Conservation (phyloP, 345 rosid species). For the Ceriops zippeliana region DNA sequence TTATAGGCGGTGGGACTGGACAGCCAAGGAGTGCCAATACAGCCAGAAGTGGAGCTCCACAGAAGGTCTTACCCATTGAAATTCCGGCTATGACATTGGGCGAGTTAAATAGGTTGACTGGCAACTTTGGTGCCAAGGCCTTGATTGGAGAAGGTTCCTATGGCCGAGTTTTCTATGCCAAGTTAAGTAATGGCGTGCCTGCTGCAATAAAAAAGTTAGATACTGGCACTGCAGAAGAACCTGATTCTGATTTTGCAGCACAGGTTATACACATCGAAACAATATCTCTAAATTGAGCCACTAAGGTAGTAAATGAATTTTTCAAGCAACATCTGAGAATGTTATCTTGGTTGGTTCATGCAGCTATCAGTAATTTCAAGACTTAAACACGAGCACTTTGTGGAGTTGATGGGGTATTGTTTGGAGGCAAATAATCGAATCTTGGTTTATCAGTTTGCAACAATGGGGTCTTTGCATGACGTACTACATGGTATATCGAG, state of each 20-base stretch:
- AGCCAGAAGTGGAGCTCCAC: conserved; percentile 67
- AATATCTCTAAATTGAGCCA: background rate
- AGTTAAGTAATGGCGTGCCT: conserved; percentile 38
- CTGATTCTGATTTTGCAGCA: conserved; percentile 75
- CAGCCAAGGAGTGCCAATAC: conserved; percentile 54
- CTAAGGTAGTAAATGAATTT: background rate
- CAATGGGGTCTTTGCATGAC: conserved; percentile 87
- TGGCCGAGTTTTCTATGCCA: conserved; percentile 82
- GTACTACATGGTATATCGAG: conserved; percentile 65
- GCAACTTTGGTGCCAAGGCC: conserved; percentile 75
- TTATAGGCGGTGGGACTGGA: conserved; percentile 60
- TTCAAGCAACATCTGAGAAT: background rate
- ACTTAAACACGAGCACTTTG: conserved; percentile 78
- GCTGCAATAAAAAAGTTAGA: conserved; percentile 94
- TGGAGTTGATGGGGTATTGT: conserved; percentile 83
- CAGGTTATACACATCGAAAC: conserved; percentile 44
- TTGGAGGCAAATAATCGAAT: conserved; percentile 69
- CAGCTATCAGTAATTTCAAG: conserved; percentile 87
- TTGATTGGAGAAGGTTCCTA: conserved; percentile 96
- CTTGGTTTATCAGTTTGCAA: conserved; percentile 72
- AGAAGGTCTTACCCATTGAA: conserved; percentile 72
- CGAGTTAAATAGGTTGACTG: conserved; percentile 57
- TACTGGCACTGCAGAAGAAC: conserved; percentile 65
- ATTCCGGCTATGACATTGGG: conserved; percentile 60
- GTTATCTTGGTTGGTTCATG: background rate